Base-by-base conservation (phyloP, 768 basidiomycete species). In the Leccinum disarticulatum region DNA sequence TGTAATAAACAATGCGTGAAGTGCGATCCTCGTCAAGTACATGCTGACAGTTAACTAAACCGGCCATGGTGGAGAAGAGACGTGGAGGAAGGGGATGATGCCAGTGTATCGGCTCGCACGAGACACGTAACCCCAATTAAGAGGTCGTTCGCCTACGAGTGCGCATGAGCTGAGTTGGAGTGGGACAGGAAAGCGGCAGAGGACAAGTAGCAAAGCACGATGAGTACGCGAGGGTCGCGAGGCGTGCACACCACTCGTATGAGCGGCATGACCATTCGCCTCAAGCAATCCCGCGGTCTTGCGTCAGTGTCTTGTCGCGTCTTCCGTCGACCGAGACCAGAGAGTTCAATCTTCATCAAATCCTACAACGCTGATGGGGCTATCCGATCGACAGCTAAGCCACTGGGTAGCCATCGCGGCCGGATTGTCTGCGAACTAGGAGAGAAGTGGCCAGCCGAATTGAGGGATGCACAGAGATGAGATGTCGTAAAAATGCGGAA, bases 71-170 rank as follows among this genome's bases (percentile, higher is more conserved):
- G 65, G 66, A 56, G 55, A 5, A 49, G 54, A 62, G 69, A 63
- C 57, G 53, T 53, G 57, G 54, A 71, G 73, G 59, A 66, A 14
- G 70, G 74, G 64, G 73, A 76, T 75, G 82, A 81, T 59, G 70
- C 87, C 22, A 22, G 22, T 22, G 22, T 22, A 22, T 22, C 22
- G 22, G 22, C 22, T 22, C 22, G 22, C 22, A 22, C 22, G 22
- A 22, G 22, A 22, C 22, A 22, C 22, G 22, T 22, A 22, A 22
- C 22, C 22, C 22, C 22, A 90, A 68, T 73, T 58, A 90, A 90
- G 88, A 83, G 88, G 86, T 88, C 87, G 86, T 87, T 56, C 86
- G 81, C 82, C 80, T 81, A 83, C 84, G 73, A 85, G 83, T 81
- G 73, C 68, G 69, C 68, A 74, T 78, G 86, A 82, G 77, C 70